Evolutionary conservation across 2,329 filamentous ascomycete genomes (phyloP).

Genomic region (Alternaria arbusti): DNA sequence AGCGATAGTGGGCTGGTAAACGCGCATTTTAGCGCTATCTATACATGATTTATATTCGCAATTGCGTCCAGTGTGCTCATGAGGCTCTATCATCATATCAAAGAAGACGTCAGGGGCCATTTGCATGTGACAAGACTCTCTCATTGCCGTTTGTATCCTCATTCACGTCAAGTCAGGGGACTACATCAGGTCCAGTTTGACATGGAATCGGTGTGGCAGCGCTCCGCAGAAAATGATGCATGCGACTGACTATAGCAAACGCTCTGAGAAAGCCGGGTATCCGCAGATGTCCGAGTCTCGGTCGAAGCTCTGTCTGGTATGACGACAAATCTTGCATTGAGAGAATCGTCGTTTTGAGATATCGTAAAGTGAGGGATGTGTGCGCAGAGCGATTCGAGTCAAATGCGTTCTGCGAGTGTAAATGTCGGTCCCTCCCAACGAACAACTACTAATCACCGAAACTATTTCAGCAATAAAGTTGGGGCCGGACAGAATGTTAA

Average conservation of each 20-base stretch:
- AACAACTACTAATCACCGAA: not conserved
- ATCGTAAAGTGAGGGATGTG: not conserved
- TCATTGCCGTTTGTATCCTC: not conserved
- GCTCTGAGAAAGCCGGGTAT: not conserved
- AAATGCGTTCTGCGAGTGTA: not conserved
- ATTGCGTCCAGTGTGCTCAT: not conserved
- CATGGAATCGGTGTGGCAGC: not conserved
- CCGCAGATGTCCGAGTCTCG: not conserved
- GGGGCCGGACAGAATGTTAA: not conserved
- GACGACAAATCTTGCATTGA: not conserved
- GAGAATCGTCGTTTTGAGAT: not conserved
- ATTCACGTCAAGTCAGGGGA: not conserved
- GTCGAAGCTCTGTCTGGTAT: not conserved
- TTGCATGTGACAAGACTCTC: not conserved
- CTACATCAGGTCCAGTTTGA: not conserved
- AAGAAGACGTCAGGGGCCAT: not conserved
- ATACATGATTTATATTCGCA: not conserved
- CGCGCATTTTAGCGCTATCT: not conserved
- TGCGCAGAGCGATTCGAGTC: not conserved
- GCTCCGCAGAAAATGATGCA: not conserved
- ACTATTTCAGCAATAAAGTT: not conserved
- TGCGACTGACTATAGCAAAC: not conserved
- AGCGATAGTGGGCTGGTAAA: not conserved
- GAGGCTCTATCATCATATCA: not conserved
- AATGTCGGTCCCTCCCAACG: not conserved